Conservation (phyloP, 208 protist genomes). For the Leishmania lainsoni region DNA sequence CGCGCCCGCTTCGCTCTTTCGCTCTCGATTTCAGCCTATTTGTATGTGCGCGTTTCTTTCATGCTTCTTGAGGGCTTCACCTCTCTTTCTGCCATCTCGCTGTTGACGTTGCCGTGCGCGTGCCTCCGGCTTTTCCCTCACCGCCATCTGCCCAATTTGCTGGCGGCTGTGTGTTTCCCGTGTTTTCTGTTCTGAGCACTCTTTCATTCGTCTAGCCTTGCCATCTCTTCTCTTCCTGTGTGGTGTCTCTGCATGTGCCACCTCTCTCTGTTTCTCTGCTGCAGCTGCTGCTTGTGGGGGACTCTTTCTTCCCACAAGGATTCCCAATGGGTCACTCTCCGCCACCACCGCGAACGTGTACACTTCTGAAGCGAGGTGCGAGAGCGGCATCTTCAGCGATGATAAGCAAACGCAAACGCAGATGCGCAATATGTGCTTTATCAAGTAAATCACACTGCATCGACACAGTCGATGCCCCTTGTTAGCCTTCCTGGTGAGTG, state of each 20-base stretch:
- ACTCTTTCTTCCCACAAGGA: background rate
- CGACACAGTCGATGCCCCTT: background rate
- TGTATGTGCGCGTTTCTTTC: background rate
- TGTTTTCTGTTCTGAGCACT: background rate
- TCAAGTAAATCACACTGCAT: background rate
- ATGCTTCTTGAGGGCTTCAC: background rate
- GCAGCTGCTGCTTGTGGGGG: background rate
- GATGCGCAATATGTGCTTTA: background rate
- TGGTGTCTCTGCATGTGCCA: background rate
- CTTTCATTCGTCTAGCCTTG: background rate
- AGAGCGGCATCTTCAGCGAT: background rate
- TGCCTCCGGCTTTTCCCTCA: background rate
- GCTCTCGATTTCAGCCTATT: background rate
- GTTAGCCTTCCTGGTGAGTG: background rate
- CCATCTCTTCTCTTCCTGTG: background rate
- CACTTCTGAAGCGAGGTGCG: background rate
- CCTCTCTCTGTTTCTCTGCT: background rate
- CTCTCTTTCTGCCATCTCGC: background rate
- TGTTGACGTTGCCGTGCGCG: background rate
- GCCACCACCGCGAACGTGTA: background rate
- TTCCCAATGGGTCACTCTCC: too few species aligned
- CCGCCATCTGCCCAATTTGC: background rate
- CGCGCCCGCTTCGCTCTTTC: background rate
- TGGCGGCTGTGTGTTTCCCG: background rate
- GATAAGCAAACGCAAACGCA: background rate